Percentiles rank a stretch among this genome's conserved stretches.
phyloP scores from a whole-genome alignment of 2,329 filamentous ascomycete species.

The Cladophialophora exuberans region DNA sequence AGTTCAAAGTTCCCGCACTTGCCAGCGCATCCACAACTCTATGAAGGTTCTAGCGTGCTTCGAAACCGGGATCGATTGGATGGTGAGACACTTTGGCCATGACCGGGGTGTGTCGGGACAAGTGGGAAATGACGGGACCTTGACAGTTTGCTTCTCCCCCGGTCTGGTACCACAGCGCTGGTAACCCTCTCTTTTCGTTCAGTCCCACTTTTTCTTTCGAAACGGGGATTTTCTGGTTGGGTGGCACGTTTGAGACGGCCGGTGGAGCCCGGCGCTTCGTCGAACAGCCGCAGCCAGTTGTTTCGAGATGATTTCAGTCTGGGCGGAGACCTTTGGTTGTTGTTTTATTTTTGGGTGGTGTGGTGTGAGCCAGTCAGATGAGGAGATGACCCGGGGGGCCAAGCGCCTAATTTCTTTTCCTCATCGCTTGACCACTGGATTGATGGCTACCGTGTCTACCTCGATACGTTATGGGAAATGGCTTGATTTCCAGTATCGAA shows the following conservation, averaged over 20 bases:
- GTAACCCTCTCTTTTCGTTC: no score
- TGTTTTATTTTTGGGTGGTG: not conserved
- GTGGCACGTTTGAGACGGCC: no score
- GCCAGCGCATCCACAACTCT: constrained; percentile 6
- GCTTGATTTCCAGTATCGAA: no score
- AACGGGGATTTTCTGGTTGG: constrained; percentile 16
- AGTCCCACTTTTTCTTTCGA: no score
- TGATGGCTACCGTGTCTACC: not conserved
- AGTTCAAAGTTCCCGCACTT: not conserved
- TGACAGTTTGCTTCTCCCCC: no score
- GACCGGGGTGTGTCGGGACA: no score
- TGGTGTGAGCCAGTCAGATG: no score
- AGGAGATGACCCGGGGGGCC: not conserved
- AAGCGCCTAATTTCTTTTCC: not conserved
- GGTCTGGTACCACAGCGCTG: constrained; percentile 30
- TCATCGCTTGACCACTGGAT: not conserved
- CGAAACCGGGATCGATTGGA: constrained; percentile 13
- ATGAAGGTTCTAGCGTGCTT: constrained; percentile 14
- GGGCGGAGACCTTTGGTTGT: no score
- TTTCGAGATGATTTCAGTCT: constrained; percentile 7
- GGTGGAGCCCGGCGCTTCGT: constrained; percentile 23
- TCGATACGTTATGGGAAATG: no score
- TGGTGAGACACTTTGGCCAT: no score
- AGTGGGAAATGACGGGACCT: no score
- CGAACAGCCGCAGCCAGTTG: constrained; percentile 24